Base-by-base conservation (phyloP, 2,329 filamentous ascomycete species). In the Aspergillus novoparasiticus region DNA sequence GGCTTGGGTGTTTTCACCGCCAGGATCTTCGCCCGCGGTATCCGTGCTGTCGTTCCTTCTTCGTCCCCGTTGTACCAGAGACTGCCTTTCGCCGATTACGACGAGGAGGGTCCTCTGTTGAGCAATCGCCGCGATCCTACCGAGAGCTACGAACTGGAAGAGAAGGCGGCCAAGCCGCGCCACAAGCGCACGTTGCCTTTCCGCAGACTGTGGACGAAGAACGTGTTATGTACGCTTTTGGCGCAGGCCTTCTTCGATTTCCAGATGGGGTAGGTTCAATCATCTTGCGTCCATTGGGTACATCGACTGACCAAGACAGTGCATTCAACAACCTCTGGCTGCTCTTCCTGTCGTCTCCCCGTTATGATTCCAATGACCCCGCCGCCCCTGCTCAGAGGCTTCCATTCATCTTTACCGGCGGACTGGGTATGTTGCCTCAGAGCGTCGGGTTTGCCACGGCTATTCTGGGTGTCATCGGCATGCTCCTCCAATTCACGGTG, bases 291-390 rank as follows among this genome's bases (percentile, higher is more conserved):
- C 4, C 23, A 39, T 11, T 9, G 14, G 26, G 41, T 16, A 59
- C 43, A n/a, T 45, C 11, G 14, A 16, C 54, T 68, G 36, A 69
- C 59, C 19, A 10, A 19, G n/a, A 11, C 72, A 88, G 87, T 65
- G 90, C 90, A 32, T 93, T 93, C 80, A 89, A 91, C 73, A 88
- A 89, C 21, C 84, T 93, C 26, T 93, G 90, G 89, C 88, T 90
- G 57, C 85, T 92, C 54, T 93, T 93, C 78, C 84, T 93, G 51
- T 92, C 90, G 1, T 91, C 90, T 0, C 88, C 90, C 0, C 88
- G 89, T 9, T 87, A 78, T 60, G 76, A 79, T 48, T 45, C 72
- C 16, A 71, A 73, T 51, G 75, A 79, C 78, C 77, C 81, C 12
- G 69, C 73, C 16, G 72, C 73, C 23, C 73, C 81, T 66, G 78